phyloP scores from a whole-genome alignment of 495 filamentous ascomycete species.

The Articulospora tetracladia region DNA sequence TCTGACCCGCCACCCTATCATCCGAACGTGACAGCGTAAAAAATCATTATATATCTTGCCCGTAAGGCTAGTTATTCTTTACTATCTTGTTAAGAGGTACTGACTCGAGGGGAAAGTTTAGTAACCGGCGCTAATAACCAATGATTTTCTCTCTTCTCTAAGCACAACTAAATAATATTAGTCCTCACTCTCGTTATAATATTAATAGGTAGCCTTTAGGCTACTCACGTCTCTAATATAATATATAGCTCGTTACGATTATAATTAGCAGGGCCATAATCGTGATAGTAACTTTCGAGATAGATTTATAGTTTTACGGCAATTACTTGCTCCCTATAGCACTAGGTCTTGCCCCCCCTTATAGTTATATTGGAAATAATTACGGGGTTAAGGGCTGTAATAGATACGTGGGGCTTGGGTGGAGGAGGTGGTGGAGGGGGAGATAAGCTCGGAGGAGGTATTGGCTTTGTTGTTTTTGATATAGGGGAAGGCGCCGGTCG shows the following conservation, averaged over 20 bases:
- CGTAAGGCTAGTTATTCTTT: no score
- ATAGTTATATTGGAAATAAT: conserved; percentile 21
- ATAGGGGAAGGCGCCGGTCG: neutral
- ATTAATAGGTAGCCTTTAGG: no score
- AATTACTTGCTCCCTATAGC: conserved; percentile 5
- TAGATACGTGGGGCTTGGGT: conserved; percentile 9
- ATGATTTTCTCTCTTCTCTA: neutral
- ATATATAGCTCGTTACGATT: conserved; percentile 33
- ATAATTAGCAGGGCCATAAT: conserved; percentile 34
- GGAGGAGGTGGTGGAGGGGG: neutral
- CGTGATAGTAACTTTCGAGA: conserved; percentile 30
- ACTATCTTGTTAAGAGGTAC: neutral
- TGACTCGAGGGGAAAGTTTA: neutral
- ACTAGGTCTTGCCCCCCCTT: conserved; percentile 23
- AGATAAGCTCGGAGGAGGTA: no score
- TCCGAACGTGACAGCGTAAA: no score
- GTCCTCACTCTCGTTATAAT: neutral
- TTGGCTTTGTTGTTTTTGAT: neutral
- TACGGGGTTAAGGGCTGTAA: conserved; percentile 21
- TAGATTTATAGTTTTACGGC: conserved; percentile 19
- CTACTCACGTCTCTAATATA: conserved; percentile 31
- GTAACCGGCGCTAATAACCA: neutral
- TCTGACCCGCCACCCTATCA: no score
- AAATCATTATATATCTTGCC: no score
- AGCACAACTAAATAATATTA: conserved; percentile 4